Percentiles rank a stretch among this genome's conserved stretches.
These are phyloP conservation scores for Acidiella bohemica DNA, from an alignment of 495 filamentous ascomycete species.

Conservation along the genomic window DNA sequence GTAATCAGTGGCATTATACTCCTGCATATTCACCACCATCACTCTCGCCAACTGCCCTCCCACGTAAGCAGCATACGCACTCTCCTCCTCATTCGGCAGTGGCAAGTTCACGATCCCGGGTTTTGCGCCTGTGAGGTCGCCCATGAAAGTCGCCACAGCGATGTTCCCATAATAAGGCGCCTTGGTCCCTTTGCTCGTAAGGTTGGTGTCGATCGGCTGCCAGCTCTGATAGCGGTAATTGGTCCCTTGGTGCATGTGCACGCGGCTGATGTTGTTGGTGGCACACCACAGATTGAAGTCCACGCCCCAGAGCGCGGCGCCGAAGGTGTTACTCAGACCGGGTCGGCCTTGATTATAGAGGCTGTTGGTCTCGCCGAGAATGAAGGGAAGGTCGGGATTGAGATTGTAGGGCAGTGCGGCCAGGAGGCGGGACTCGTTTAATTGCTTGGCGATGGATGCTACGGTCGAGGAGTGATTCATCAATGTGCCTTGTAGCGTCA, in stretches of 20 bases:
- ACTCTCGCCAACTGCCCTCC: slow-evolving; percentile 34
- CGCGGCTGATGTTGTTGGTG: slow-evolving; percentile 41
- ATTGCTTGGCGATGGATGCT: slow-evolving; percentile 35
- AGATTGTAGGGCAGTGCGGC: slow-evolving; percentile 22
- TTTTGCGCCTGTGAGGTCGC: slow-evolving; percentile 21
- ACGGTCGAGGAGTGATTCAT: slow-evolving; percentile 52
- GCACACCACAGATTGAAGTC: slow-evolving; percentile 53
- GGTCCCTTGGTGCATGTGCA: slow-evolving; percentile 56
- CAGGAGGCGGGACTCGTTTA: slow-evolving; percentile 33
- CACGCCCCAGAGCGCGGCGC: slow-evolving; percentile 54
- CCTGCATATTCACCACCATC: slow-evolving; percentile 44
- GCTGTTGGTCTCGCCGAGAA: slow-evolving; percentile 54
- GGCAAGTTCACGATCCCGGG: slow-evolving; percentile 33
- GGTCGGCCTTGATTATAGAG: slow-evolving; percentile 51
- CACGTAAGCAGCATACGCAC: slow-evolving; percentile 49
- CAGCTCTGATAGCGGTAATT: slow-evolving; percentile 46
- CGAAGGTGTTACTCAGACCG: slow-evolving; percentile 54
- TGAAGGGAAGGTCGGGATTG: slow-evolving; percentile 38
- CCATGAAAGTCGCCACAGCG: slow-evolving; percentile 44
- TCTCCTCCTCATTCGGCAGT: slow-evolving; percentile 32
- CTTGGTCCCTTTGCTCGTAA: slow-evolving; percentile 45
- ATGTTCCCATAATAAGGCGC: slow-evolving; percentile 55
- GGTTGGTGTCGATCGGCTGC: slow-evolving; percentile 45
- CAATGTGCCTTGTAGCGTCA: slow-evolving; percentile 49
- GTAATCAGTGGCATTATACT: slow-evolving; percentile 43